Conservation (phyloP, 2,329 filamentous ascomycete species). For the Monilinia fructicola region DNA sequence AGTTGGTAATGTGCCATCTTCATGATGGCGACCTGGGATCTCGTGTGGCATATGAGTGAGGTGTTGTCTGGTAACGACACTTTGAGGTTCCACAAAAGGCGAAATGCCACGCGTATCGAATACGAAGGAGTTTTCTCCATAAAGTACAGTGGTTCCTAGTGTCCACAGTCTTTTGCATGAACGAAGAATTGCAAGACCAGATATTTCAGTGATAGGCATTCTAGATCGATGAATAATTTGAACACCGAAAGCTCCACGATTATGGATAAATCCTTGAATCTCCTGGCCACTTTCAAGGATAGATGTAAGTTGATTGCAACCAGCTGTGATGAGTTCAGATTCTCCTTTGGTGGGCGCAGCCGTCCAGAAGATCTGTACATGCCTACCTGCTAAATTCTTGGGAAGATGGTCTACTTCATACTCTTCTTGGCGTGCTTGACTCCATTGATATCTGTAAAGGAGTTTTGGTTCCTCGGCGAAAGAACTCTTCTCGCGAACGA, state of each 20-base stretch:
- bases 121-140: not conserved
- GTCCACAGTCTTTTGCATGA: not conserved
- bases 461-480: not conserved
- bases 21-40: not conserved
- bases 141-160: not conserved
- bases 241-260: not conserved
- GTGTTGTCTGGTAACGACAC: not conserved
- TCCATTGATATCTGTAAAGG: not conserved
- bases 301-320: not conserved
- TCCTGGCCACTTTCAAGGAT: not conserved
- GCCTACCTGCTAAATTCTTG: not conserved
- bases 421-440: conserved; percentile 1
- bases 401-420: not conserved
- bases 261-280: not conserved
- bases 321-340: not conserved
- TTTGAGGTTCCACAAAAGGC: not conserved
- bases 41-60: not conserved
- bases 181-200: not conserved
- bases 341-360: not conserved
- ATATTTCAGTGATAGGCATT: not conserved
- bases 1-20: not conserved
- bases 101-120: not conserved
- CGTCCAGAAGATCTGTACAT: not conserved
- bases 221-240: not conserved
- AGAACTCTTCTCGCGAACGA: not conserved